phyloP scores from a whole-genome alignment of 768 basidiomycete genomes.

The Pisolithus microcarpus region DNA sequence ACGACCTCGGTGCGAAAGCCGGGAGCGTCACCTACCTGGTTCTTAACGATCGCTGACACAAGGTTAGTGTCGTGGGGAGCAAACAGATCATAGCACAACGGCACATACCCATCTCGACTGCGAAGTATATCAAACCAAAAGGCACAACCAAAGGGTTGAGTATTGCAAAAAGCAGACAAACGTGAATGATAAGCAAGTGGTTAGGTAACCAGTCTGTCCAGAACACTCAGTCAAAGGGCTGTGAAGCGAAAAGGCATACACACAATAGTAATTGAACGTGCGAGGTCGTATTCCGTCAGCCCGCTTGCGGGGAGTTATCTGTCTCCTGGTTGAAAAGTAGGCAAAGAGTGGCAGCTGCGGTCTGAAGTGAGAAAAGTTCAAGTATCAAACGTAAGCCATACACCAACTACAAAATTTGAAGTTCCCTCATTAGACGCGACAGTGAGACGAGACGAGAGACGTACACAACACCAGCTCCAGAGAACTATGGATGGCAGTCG shows the following conservation, averaged over 20 bases:
- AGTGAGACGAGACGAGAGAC: conserved; percentile 20
- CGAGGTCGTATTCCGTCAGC: conserved; percentile 64
- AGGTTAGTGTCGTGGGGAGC: neutral
- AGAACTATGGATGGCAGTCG: conserved; percentile 64
- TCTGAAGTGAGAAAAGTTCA: neutral
- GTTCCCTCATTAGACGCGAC: conserved; percentile 1
- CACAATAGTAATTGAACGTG: conserved; percentile 75
- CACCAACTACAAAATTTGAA: conserved; percentile 44
- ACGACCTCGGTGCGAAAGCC: neutral
- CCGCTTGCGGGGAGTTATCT: conserved; percentile 64
- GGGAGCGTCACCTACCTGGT: conserved; percentile 41
- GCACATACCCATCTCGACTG: conserved; percentile 48
- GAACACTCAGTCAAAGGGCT: neutral
- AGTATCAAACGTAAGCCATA: conserved; percentile 27
- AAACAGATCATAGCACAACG: conserved; percentile 9
- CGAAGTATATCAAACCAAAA: conserved; percentile 63
- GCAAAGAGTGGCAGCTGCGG: conserved; percentile 59
- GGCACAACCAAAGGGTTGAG: conserved; percentile 77
- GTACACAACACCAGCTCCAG: conserved; percentile 63
- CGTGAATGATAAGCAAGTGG: conserved; percentile 65
- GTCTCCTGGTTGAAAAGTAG: conserved; percentile 55
- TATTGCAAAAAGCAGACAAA: conserved; percentile 63
- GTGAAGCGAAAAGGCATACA: conserved; percentile 12
- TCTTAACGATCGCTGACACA: conserved; percentile 59
- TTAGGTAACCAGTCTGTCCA: conserved; percentile 69